Conservation (phyloP, 805 yeast species). For the Metschnikowia santaceciliae region DNA sequence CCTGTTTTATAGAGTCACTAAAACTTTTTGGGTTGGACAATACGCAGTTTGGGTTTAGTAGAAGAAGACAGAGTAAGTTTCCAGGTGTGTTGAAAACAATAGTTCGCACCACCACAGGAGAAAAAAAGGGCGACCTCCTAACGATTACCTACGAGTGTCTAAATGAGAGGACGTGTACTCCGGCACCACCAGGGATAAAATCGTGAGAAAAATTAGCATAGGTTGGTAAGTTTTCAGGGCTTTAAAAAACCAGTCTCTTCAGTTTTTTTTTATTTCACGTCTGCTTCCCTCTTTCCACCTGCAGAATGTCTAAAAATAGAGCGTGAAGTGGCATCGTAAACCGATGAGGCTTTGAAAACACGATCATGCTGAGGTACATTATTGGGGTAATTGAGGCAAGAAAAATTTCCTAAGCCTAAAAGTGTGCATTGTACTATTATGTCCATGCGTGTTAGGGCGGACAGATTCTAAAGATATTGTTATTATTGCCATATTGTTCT, state of each 20-base stretch:
- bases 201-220: background rate
- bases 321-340: background rate
- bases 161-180: background rate
- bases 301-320: background rate
- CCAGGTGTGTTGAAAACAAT: background rate
- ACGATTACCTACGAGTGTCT: background rate
- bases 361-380: background rate
- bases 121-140: constrained; percentile 1
- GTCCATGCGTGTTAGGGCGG: no score
- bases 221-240: background rate
- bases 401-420: background rate
- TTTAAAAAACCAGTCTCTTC: background rate
- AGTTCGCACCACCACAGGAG: constrained; percentile 2
- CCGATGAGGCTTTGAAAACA: background rate
- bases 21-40: background rate
- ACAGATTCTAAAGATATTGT: no score
- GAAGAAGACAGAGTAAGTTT: background rate
- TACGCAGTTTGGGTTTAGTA: background rate
- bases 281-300: no score
- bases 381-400: background rate
- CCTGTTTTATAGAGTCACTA: background rate
- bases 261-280: background rate
- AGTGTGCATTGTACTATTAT: background rate
- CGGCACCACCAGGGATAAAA: background rate
- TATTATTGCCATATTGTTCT: no score